Conservation (phyloP, 225 moss, liverwort and hornwort genomes). For the Pseudoscleropodium purum region DNA sequence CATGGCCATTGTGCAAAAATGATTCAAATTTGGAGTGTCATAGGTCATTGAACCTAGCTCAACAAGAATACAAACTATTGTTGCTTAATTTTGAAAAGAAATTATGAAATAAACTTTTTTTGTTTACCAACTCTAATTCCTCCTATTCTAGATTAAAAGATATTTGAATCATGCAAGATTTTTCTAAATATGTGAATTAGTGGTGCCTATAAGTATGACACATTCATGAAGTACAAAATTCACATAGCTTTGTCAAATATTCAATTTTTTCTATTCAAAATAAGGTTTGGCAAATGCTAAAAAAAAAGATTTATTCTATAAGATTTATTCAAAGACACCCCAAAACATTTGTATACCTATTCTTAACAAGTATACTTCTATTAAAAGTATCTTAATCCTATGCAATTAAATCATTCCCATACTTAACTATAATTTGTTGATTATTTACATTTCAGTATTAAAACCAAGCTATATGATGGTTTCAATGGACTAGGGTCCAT, state of each 20-base stretch:
- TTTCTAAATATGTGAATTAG: not conserved
- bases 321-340: no score
- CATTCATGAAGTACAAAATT: not conserved
- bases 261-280: not conserved
- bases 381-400: no score
- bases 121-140: not conserved
- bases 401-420: rapidly evolving
- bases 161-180: not conserved
- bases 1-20: not conserved
- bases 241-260: not conserved
- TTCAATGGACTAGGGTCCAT: rapidly evolving
- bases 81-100: not conserved
- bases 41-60: no score
- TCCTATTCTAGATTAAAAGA: no score
- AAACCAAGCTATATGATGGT: not conserved
- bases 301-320: not conserved
- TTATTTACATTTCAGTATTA: rapidly evolving
- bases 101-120: not conserved
- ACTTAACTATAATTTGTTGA: not conserved
- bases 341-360: rapidly evolving
- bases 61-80: no score
- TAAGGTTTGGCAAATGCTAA: not conserved
- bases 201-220: not conserved
- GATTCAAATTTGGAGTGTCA: not conserved
- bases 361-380: not conserved